A percentile compares a stretch with the other conserved stretches of the same genome.
Evolutionary conservation across 805 yeast species (phyloP).

Genomic region (Peterozyma toletana): DNA sequence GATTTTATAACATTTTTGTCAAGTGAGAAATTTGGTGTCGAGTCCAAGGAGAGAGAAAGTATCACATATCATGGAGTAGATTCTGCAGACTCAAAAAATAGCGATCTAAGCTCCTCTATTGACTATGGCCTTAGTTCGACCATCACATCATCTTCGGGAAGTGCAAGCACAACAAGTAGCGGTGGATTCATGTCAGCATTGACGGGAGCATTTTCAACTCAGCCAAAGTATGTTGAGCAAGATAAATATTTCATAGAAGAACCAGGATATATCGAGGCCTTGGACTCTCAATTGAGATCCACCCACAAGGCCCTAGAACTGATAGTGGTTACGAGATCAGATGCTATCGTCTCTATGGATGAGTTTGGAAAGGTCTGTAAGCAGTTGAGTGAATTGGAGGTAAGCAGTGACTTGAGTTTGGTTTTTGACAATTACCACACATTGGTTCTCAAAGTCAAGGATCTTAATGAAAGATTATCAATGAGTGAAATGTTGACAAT

Average conservation of each 20-base stretch:
- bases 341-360: constrained; percentile 57
- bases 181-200: constrained; percentile 61
- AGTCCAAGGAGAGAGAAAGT: constrained; percentile 64
- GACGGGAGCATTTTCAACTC: constrained; percentile 55
- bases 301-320: constrained; percentile 66
- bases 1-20: constrained; percentile 77
- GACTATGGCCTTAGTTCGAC: constrained; percentile 11
- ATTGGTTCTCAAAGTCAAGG: constrained; percentile 63
- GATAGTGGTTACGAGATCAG: constrained; percentile 69
- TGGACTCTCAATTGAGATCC: constrained; percentile 67
- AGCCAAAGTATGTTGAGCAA: constrained; percentile 61
- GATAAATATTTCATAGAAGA: constrained; percentile 73
- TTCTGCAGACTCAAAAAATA: constrained; percentile 22
- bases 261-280: constrained; percentile 56
- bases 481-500: constrained; percentile 81
- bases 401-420: constrained; percentile 58
- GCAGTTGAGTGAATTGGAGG: constrained; percentile 46
- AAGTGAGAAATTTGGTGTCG: constrained; percentile 60
- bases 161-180: constrained; percentile 12
- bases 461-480: constrained; percentile 68
- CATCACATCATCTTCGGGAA: constrained; percentile 20
- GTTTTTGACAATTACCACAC: constrained; percentile 65
- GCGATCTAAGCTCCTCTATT: constrained; percentile 16
- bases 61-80: constrained; percentile 20
- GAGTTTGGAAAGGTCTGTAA: constrained; percentile 43